Percentiles rank a stretch among this genome's conserved stretches.
These are phyloP conservation scores for Chernovozyma sophiae-reginae DNA, from an alignment of 1,139 yeast genomes.

Conservation along the genomic window DNA sequence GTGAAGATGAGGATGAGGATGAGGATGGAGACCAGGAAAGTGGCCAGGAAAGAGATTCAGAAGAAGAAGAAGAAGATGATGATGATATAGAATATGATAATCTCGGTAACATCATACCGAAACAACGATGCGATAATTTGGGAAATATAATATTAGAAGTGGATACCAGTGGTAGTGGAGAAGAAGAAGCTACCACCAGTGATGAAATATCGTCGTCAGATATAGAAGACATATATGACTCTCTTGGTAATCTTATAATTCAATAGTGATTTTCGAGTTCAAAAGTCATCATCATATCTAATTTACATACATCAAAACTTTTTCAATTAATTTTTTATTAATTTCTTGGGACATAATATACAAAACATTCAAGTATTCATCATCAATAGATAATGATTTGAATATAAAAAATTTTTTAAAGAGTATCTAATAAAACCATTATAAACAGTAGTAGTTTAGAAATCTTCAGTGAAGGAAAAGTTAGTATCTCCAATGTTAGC, in stretches of 20 bases:
- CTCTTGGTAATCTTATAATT: conserved; percentile 6
- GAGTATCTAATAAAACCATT: not conserved
- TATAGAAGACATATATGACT: conserved; percentile 4
- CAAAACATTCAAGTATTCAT: no score
- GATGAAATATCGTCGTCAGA: conserved; percentile 1
- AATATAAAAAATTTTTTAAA: no score
- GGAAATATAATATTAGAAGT: conserved; percentile 12
- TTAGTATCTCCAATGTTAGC: conserved; percentile 25
- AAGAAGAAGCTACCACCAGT: conserved; percentile 1
- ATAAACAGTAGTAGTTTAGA: conserved; percentile 19
- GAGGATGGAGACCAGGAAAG: conserved; percentile 10
- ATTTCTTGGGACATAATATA: not conserved
- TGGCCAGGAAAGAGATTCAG: conserved; percentile 30
- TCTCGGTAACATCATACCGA: conserved; percentile 8
- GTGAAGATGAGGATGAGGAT: conserved; percentile 10
- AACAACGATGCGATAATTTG: conserved; percentile 11
- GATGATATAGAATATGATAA: conserved; percentile 8
- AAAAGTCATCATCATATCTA: no score
- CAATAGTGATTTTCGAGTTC: not conserved
- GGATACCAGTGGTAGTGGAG: conserved; percentile 4
- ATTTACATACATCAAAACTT: no score
- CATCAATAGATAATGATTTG: not conserved
- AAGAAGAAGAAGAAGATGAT: conserved; percentile 11
- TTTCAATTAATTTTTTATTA: no score
- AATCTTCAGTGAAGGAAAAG: conserved; percentile 48